These are phyloP conservation scores for Cytospora chrysosperma DNA, from an alignment of 2,329 filamentous ascomycete species.

Conservation along the genomic window DNA sequence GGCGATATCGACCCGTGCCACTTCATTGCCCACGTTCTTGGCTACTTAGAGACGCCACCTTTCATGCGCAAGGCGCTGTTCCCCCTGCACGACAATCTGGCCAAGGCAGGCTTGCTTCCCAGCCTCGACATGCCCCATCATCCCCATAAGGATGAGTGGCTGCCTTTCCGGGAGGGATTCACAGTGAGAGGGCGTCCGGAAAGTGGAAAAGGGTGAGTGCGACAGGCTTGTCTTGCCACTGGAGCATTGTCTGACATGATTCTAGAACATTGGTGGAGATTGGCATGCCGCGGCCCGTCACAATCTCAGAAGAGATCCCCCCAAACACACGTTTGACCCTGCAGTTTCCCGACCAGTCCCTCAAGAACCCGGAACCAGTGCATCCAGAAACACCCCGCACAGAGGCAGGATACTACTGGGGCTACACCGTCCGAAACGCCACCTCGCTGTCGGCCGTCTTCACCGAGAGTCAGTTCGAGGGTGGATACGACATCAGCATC, in stretches of 20 bases:
- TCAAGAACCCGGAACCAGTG: conserved; percentile 57
- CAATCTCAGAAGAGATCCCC: conserved; percentile 62
- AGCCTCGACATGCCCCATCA: conserved; percentile 86
- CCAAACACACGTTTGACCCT: conserved; percentile 73
- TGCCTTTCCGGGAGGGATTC: conserved; percentile 77
- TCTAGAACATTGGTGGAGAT: conserved; percentile 58
- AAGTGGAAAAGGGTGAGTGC: conserved; percentile 37
- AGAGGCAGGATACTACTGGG: conserved; percentile 83
- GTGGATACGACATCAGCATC: conserved; percentile 79
- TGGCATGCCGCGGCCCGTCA: conserved; percentile 54
- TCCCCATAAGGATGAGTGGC: conserved; percentile 72
- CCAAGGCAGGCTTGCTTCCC: conserved; percentile 69
- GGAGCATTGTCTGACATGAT: conserved; percentile 24
- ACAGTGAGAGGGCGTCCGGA: conserved; percentile 49
- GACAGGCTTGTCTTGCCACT: conserved; percentile 18
- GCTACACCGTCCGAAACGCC: conserved; percentile 69
- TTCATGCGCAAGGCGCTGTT: conserved; percentile 77
- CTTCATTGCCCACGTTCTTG: conserved; percentile 76
- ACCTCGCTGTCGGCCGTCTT: conserved; percentile 69
- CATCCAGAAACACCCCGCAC: conserved; percentile 68
- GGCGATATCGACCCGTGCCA: conserved; percentile 74
- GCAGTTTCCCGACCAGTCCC: conserved; percentile 53
- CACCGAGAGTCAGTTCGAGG: conserved; percentile 71
- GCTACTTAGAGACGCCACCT: conserved; percentile 81
- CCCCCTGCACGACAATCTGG: conserved; percentile 74